Evolutionary conservation across 2,329 filamentous ascomycete species (phyloP).

Genomic region (Ophiostoma australiae): DNA sequence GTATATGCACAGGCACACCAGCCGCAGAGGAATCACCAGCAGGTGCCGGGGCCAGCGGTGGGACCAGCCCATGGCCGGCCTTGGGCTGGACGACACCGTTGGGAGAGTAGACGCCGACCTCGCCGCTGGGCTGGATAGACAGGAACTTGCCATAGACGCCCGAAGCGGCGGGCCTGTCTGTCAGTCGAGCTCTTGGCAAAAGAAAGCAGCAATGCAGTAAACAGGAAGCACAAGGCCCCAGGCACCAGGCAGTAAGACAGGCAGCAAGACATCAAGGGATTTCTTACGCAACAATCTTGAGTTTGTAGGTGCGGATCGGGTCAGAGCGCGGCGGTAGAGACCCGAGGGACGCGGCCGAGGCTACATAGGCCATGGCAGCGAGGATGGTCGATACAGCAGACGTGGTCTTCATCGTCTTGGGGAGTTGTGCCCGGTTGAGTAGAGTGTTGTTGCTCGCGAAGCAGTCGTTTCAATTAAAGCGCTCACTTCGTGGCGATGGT

Average conservation of each 20-base stretch:
- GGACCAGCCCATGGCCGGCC: not conserved
- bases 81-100: not conserved
- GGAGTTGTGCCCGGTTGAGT: not conserved
- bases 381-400: not conserved
- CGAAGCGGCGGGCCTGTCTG: constrained; percentile 14
- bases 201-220: not conserved
- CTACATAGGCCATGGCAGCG: not conserved
- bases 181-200: not conserved
- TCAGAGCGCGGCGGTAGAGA: not conserved
- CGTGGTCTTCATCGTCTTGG: not conserved
- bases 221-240: no score
- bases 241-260: no score
- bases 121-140: constrained; percentile 30
- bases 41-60: not conserved
- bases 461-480: not conserved
- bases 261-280: not conserved
- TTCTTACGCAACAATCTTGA: constrained; percentile 20
- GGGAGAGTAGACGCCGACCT: constrained; percentile 33
- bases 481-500: not conserved
- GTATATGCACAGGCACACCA: not conserved
- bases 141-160: constrained; percentile 36
- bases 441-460: not conserved
- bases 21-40: not conserved
- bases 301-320: constrained; percentile 12
- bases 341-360: not conserved